Base-by-base conservation (phyloP, 1,139 yeast species). In the Pichia sp. region DNA sequence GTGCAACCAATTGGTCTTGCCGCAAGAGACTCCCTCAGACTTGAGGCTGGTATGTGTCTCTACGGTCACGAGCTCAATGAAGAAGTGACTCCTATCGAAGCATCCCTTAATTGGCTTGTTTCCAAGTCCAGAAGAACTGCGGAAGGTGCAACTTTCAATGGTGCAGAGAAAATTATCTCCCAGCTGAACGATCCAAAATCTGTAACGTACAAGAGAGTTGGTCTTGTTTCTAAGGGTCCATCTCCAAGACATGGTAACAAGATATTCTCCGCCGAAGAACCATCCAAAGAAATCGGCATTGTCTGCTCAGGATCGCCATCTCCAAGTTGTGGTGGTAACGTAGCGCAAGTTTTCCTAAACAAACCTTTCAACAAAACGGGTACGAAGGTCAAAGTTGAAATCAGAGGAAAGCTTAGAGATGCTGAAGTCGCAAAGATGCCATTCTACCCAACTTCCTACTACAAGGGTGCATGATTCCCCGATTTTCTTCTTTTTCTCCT, bases 1-100 rank as follows among this genome's bases (percentile, higher is more conserved):
- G 83, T 83, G 33, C 76, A 74, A 56, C 94, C 96, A 30, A 83
- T 87, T 51, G 98, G 98, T 8, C 74, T 91, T 40, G 98, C 97
- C 21, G 97, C 98, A 3, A 77, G 98, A 60, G 98, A 91, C 58
- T 85, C 96, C 8, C 69, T 91, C 48, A 75, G 98, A 55, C 66
- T 91, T 41, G 98, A 91, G 64, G 98, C 98, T 3, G 98, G 98
- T 29, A 85, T 91, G 96, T 91, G 98, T 62, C 71, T 91, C 40
- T 91, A 91, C 52, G 98, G 98, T 5, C 84, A 87, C 57, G 98
- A 91, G 60, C 69, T 91, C 51, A 72, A 70, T 43, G 95, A 86
- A 51, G 62, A 65, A n/a, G 77, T 73, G 29, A 80, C 95, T 2
- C 98, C 98, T 13, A 75, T 88, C 7, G 94, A 87, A 52, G 94